phyloP scores from a whole-genome alignment of 306 rosid genomes.

The Inga laurina region DNA sequence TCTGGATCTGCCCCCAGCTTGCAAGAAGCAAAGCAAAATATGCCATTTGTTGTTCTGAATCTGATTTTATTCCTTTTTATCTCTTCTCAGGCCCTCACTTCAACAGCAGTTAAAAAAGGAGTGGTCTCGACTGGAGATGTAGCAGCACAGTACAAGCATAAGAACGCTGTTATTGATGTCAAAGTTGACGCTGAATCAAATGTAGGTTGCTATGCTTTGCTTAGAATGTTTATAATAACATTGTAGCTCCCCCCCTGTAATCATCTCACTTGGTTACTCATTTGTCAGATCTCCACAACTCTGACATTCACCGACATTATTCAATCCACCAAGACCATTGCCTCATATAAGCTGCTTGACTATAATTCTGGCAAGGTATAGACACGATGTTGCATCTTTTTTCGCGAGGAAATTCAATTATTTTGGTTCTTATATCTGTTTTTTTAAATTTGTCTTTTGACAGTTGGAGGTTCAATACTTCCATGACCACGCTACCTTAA shows the following conservation, averaged over 20 bases:
- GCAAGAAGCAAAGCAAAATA: constrained; percentile 4
- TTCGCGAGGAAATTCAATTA: background rate
- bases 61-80: background rate
- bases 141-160: constrained; percentile 77
- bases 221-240: constrained; percentile 10
- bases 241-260: background rate
- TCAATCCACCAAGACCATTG: constrained; percentile 88
- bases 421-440: background rate
- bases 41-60: constrained; percentile 7
- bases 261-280: constrained; percentile 16
- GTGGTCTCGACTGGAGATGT: constrained; percentile 82
- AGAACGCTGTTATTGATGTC: constrained; percentile 67
- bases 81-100: constrained; percentile 70
- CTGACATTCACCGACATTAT: constrained; percentile 69
- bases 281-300: constrained; percentile 65
- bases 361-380: constrained; percentile 87
- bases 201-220: constrained; percentile 51
- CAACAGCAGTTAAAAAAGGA: constrained; percentile 88
- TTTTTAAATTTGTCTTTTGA: constrained; percentile 26
- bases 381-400: constrained; percentile 8
- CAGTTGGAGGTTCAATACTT: constrained; percentile 95
- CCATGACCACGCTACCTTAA: constrained; percentile 82
- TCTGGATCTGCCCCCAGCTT: background rate
- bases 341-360: constrained; percentile 79
- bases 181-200: constrained; percentile 87